Base-by-base conservation (phyloP, 345 rosid genomes). In the Bretschneidera sinensis region DNA sequence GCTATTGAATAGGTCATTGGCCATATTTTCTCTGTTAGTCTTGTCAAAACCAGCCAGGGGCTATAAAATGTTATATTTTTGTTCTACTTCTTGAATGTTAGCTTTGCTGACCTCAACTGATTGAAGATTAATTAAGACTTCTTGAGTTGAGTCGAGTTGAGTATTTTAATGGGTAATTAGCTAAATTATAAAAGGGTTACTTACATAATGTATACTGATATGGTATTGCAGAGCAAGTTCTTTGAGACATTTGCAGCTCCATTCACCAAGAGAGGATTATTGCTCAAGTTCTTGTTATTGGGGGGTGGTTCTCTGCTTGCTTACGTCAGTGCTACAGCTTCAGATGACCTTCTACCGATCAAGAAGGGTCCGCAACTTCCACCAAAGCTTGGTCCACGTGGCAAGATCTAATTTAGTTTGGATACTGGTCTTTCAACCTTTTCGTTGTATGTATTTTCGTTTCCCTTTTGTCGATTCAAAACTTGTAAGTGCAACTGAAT, bases 351-450 rank as follows among this genome's bases (percentile, higher is more conserved):
- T 69, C 82, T 92, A 47, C 98, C 96, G 0, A 92, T 92, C 75
- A 85, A 83, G 80, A 87, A 87, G 75, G 97, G 97, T 33, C 98
- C 97, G 15, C 97, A 89, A 78, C 91, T 87, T 69, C 82, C 82
- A 19, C 98, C 96, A 13, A 89, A 89, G 88, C 83, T 66, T 1
- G 97, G 97, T 7, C 98, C 97, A 9, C 89, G 91, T 28, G 94
- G 94, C 80, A 92, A 92, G 80, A 82, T 85, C 79, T 87, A 78
- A 87, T 24, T 63, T 62, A 11, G 4, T 60, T 61, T 43, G 47
- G 24, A 49, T 48, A 13, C 16, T 11, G 4, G 1, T 39, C 16
- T 39, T 39, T 39, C 16, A 7, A n/a, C n/a, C n/a, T n/a, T n/a
- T n/a, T n/a, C n/a, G n/a, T n/a, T n/a, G n/a, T n/a, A n/a, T n/a